These are phyloP conservation scores for Aspergillus olivimuriae DNA, from an alignment of 495 filamentous ascomycete genomes.

Conservation along the genomic window DNA sequence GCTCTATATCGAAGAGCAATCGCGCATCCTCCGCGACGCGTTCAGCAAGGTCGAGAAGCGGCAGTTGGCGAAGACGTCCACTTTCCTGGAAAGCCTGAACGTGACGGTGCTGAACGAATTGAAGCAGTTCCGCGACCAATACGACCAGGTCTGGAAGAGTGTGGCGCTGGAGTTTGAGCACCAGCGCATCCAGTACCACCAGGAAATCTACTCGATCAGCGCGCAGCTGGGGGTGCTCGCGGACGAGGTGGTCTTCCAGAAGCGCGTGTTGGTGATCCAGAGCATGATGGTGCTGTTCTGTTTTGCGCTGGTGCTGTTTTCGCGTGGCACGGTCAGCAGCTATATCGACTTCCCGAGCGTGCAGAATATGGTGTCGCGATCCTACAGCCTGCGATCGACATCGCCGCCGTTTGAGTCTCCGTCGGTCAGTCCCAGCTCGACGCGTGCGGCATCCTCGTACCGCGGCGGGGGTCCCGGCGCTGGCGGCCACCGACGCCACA, in stretches of 20 bases:
- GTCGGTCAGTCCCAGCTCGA: constrained; percentile 39
- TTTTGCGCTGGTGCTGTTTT: constrained; percentile 81
- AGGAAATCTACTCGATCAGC: constrained; percentile 76
- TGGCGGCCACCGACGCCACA: constrained; percentile 29
- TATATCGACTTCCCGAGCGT: constrained; percentile 51
- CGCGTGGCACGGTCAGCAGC: constrained; percentile 37
- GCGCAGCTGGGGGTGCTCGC: constrained; percentile 78
- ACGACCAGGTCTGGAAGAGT: constrained; percentile 94
- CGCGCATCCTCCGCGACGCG: constrained; percentile 81
- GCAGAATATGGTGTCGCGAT: constrained; percentile 51
- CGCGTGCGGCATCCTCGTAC: constrained; percentile 35
- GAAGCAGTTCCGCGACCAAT: constrained; percentile 70
- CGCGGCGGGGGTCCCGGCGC: constrained; percentile 5
- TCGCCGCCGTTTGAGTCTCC: constrained; percentile 38
- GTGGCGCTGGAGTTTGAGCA: constrained; percentile 88
- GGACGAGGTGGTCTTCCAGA: constrained; percentile 93
- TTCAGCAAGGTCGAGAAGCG: constrained; percentile 86
- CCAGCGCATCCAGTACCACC: constrained; percentile 71
- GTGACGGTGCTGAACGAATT: constrained; percentile 81
- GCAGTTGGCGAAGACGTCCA: constrained; percentile 74
- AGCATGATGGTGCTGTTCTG: constrained; percentile 81
- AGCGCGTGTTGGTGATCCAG: constrained; percentile 87
- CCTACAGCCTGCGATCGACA: constrained; percentile 37
- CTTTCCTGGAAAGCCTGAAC: constrained; percentile 79
- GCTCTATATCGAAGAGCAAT: constrained; percentile 96